phyloP scores from a whole-genome alignment of 2,329 filamentous ascomycete species.

The Trichoderma oligosporum region DNA sequence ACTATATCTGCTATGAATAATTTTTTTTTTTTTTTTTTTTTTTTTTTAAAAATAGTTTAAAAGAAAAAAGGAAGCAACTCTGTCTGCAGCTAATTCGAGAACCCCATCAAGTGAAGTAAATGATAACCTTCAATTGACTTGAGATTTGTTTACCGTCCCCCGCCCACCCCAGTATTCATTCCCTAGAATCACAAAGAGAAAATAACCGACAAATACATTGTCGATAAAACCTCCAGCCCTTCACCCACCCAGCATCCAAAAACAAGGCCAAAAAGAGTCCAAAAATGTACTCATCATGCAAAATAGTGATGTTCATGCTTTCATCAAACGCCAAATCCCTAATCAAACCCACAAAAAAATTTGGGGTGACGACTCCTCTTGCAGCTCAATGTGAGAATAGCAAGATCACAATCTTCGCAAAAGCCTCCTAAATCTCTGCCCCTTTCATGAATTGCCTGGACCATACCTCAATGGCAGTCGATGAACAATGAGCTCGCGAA shows the following conservation, averaged over 20 bases:
- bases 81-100: neutral
- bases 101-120: neutral
- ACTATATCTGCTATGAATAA: neutral
- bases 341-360: neutral
- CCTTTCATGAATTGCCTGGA: neutral
- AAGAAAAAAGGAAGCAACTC: conserved; percentile 5
- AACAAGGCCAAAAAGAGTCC: neutral
- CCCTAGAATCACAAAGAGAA: neutral
- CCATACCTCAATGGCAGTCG: neutral
- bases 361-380: neutral
- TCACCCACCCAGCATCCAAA: neutral
- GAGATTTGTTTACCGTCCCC: too few species aligned
- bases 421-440: neutral
- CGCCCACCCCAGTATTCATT: too few species aligned
- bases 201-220: neutral
- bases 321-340: conserved; percentile 23
- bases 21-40: neutral
- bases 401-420: neutral
- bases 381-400: neutral
- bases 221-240: neutral
- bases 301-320: conserved; percentile 38
- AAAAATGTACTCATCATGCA: conserved; percentile 26
- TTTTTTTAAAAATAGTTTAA: too few species aligned
- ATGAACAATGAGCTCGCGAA: neutral
- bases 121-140: conserved; percentile 1